A percentile compares a stretch with the other conserved stretches of the same genome.
These are phyloP conservation scores for Kodamaea jinghongensis DNA, from an alignment of 805 yeast species.

Conservation along the genomic window DNA sequence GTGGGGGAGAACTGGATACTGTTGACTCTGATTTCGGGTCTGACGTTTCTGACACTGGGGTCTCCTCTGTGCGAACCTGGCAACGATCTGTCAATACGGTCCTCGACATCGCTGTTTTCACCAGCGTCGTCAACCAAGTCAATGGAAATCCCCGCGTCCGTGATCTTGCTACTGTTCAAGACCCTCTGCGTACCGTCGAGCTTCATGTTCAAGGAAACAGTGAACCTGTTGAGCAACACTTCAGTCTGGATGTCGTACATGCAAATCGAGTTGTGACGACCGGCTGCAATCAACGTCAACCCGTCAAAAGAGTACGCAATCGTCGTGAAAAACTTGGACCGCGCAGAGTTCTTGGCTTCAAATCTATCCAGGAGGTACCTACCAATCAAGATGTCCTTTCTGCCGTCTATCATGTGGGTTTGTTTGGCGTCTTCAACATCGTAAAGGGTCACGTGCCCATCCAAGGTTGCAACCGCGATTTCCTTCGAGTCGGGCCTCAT, in stretches of 20 bases:
- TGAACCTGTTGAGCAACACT: slow-evolving; percentile 77
- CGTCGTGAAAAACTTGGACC: slow-evolving; percentile 81
- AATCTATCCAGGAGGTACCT: slow-evolving; percentile 81
- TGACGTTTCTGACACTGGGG: slow-evolving; percentile 65
- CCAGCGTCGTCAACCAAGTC: slow-evolving; percentile 83
- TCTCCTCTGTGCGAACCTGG: slow-evolving; percentile 88
- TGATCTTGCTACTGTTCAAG: slow-evolving; percentile 77
- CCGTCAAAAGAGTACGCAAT: slow-evolving; percentile 90
- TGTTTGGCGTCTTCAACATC: slow-evolving; percentile 81
- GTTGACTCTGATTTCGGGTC: slow-evolving; percentile 83
- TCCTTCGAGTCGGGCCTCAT: slow-evolving; percentile 93
- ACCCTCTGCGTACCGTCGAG: slow-evolving; percentile 81
- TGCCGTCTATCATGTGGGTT: slow-evolving; percentile 78
- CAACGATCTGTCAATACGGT: slow-evolving; percentile 65
- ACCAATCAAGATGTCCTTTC: slow-evolving; percentile 83
- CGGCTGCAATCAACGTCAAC: slow-evolving; percentile 82
- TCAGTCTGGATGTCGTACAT: slow-evolving; percentile 87
- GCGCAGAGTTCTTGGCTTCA: slow-evolving; percentile 70
- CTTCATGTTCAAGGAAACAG: slow-evolving; percentile 85
- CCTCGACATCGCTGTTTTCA: slow-evolving; percentile 82
- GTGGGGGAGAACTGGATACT: slow-evolving; percentile 85
- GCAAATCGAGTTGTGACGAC: slow-evolving; percentile 88
- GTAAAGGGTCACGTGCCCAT: slow-evolving; percentile 83
- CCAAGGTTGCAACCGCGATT: slow-evolving; percentile 82
- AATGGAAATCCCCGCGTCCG: slow-evolving; percentile 77